Base-by-base conservation (phyloP, 768 basidiomycete genomes). In the Pleurotus djamor region DNA sequence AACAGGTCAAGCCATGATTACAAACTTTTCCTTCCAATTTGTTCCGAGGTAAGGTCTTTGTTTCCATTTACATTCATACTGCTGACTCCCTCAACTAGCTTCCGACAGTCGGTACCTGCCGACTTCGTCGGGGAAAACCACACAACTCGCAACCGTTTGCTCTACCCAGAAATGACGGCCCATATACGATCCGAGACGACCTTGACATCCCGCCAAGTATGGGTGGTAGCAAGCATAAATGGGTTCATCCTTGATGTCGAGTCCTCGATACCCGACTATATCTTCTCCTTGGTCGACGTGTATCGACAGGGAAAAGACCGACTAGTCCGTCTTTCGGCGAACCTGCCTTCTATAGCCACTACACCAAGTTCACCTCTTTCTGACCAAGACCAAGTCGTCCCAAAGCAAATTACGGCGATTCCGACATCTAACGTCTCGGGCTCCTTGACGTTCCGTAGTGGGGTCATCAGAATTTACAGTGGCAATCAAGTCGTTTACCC, bases 241-340 rank as follows among this genome's bases (percentile, higher is more conserved):
- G 94, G 94, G 10, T 94, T 96, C 68, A 79, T 91, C 50, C 76
- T 96, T 59, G 91, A 95, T 66, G 74, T 96, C 21, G 93, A 95
- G 68, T 86, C 92, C 0, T 81, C 82, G 28, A 89, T 96, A 58
- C 84, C 92, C 3, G 84, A 85, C 61, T 92, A 85, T 66, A 76
- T 93, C 5, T 92, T 89, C 68, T 86, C 91, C n/a, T 74, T 95
- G 28, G 79, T 92, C 45, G 91, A 94, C 60, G 92, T 96, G 33
- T 95, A 94, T 72, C 84, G 81, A 57, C 84, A 83, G 68, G 93
- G 94, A 21, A 88, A 88, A 72, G 87, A 89, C 61, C 82, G 91
- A 4, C 83, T 96, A 47, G 86, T 86, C 43, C 81, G 81, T 28
- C 71, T 94, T 12, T 77, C 89, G 0, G 77, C 79, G n/a, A 83